Conservation (phyloP, 441 rosid genomes). For the Oxalis stricta region DNA sequence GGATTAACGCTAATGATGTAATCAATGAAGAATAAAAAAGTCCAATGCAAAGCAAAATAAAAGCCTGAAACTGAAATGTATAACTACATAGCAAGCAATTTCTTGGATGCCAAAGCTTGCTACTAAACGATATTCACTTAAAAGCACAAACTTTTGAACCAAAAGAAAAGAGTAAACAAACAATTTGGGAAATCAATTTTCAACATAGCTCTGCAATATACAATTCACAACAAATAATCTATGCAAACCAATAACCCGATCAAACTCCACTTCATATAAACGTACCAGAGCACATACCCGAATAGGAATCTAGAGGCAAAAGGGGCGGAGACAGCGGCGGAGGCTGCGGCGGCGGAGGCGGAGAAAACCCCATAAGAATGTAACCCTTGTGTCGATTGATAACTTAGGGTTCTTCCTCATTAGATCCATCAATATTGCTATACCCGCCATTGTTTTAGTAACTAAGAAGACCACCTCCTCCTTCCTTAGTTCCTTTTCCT, state of each 20-base stretch:
- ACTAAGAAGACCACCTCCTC: too few relatives aligned
- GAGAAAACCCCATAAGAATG: constrained; percentile 47
- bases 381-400: constrained; percentile 26
- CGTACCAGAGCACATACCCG: constrained; percentile 35
- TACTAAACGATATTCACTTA: not conserved
- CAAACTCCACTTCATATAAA: too few relatives aligned
- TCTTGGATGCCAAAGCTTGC: not conserved
- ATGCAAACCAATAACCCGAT: not conserved
- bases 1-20: not conserved
- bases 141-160: not conserved
- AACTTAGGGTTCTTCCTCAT: constrained; percentile 47
- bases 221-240: not conserved
- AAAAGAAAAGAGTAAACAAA: too few relatives aligned
- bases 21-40: not conserved
- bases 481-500: too few relatives aligned
- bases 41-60: not conserved
- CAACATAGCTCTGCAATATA: not conserved
- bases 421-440: constrained; percentile 67
- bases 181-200: too few relatives aligned
- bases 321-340: constrained; percentile 48
- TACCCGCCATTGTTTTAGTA: constrained; percentile 66
- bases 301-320: constrained; percentile 69
- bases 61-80: not conserved
- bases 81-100: not conserved
- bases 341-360: constrained; percentile 49